Evolutionary conservation across 2,329 filamentous ascomycete genomes (phyloP).

Genomic region (Bipolaris gigantea): DNA sequence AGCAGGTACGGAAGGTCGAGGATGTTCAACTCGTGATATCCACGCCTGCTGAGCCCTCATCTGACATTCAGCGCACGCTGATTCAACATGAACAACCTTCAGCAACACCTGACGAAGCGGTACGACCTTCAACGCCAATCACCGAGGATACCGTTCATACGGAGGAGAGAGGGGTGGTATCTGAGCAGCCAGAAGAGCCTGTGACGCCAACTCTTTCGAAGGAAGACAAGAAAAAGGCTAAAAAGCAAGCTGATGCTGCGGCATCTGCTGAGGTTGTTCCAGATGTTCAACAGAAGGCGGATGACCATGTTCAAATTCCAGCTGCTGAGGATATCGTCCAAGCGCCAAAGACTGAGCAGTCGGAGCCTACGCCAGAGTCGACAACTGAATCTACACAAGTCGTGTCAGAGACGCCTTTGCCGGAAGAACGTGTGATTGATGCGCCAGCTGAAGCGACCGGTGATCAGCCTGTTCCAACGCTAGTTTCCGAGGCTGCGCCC

Average conservation of each 20-base stretch:
- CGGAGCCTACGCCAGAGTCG: not conserved
- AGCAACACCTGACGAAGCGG: not conserved
- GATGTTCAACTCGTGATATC: not conserved
- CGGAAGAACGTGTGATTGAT: slow-evolving; percentile 2
- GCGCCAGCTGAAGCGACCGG: not conserved
- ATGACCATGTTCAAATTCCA: not conserved
- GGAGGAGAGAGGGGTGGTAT: slow-evolving; percentile 1
- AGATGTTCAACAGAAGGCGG: slow-evolving; percentile 3
- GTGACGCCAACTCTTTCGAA: slow-evolving; percentile 11
- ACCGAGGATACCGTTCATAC: not conserved
- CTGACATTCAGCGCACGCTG: not conserved
- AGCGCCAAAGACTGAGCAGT: not conserved
- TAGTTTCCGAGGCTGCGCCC: not conserved
- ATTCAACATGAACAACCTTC: not conserved
- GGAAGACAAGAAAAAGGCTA: slow-evolving; percentile 31
- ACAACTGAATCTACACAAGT: slow-evolving; percentile 7
- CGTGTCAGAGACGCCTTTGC: slow-evolving; percentile 5
- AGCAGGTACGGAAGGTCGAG: not conserved
- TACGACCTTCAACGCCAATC: not conserved
- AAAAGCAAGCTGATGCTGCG: slow-evolving; percentile 20
- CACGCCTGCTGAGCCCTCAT: not conserved
- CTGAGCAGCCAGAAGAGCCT: slow-evolving; percentile 14
- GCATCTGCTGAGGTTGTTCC: slow-evolving; percentile 13
- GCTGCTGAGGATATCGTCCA: not conserved
- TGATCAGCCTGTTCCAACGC: not conserved